These are phyloP conservation scores for Plasmodium gonderi DNA, from an alignment of 169 alveolate genomes.

Conservation along the genomic window DNA sequence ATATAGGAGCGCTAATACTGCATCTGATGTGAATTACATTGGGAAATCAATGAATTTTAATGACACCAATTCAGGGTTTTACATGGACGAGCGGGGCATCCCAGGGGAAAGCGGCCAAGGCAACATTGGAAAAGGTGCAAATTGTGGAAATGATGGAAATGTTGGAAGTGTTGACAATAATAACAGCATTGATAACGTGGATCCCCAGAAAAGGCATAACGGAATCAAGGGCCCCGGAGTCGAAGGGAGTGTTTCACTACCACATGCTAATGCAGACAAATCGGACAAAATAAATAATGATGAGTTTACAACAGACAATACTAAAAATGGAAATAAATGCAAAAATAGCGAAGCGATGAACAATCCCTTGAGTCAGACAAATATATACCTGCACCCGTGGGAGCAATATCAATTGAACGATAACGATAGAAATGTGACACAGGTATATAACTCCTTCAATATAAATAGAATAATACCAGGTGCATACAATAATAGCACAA, in stretches of 20 bases:
- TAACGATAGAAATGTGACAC: neutral
- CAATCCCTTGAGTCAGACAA: neutral
- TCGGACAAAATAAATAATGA: no score
- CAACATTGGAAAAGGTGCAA: neutral
- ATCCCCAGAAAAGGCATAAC: neutral
- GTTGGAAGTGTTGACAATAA: neutral
- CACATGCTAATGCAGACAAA: no score
- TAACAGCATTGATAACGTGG: neutral
- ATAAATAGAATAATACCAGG: neutral
- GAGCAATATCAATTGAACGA: neutral
- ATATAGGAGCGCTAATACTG: neutral
- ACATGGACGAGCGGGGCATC: neutral
- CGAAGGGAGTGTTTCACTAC: no score
- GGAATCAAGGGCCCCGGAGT: no score
- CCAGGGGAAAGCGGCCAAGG: no score
- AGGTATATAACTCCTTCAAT: slow-evolving; percentile 1
- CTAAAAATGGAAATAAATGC: neutral
- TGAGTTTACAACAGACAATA: neutral
- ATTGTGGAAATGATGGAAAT: neutral
- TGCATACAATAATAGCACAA: neutral
- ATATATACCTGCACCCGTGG: neutral
- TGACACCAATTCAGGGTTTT: neutral
- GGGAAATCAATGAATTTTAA: neutral
- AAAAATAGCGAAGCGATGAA: neutral
- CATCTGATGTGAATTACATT: neutral